Conservation (phyloP, 768 basidiomycete species). For the Pleurotus ostreatus region DNA sequence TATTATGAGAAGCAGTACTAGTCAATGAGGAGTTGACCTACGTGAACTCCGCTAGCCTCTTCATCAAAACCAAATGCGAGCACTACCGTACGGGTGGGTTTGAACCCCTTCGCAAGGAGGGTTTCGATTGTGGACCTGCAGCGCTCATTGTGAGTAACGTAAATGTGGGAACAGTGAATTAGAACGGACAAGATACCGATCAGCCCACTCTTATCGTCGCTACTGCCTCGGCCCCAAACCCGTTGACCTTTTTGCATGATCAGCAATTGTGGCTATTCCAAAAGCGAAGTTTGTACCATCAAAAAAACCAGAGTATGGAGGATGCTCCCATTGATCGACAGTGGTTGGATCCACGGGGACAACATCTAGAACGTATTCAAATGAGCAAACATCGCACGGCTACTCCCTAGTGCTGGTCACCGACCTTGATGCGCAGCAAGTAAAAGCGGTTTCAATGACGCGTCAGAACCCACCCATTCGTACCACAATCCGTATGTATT, state of each 20-base stretch:
- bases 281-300: constrained; percentile 34
- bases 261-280: neutral
- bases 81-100: constrained; percentile 59
- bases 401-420: neutral
- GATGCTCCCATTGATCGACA: constrained; percentile 46
- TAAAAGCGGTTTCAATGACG: constrained; percentile 63
- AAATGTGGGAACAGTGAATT: neutral
- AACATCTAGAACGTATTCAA: constrained; percentile 38
- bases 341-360: constrained; percentile 56
- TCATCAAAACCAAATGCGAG: constrained; percentile 77
- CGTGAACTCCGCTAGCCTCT: constrained; percentile 53
- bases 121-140: constrained; percentile 55
- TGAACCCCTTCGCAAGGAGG: constrained; percentile 57
- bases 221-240: constrained; percentile 75
- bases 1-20: neutral
- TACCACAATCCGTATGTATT: constrained; percentile 77
- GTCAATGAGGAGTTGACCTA: constrained; percentile 15
- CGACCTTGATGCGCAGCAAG: constrained; percentile 66
- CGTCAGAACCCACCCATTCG: constrained; percentile 65
- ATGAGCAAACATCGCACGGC: neutral
- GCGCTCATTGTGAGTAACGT: neutral
- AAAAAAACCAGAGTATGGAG: constrained; percentile 56
- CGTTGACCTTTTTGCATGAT: constrained; percentile 32
- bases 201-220: constrained; percentile 74
- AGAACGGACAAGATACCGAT: constrained; percentile 55